A percentile compares a stretch with the other conserved stretches of the same genome.
phyloP scores from a whole-genome alignment of 108 stramenopile genomes.

The Epithemia pelagica region DNA sequence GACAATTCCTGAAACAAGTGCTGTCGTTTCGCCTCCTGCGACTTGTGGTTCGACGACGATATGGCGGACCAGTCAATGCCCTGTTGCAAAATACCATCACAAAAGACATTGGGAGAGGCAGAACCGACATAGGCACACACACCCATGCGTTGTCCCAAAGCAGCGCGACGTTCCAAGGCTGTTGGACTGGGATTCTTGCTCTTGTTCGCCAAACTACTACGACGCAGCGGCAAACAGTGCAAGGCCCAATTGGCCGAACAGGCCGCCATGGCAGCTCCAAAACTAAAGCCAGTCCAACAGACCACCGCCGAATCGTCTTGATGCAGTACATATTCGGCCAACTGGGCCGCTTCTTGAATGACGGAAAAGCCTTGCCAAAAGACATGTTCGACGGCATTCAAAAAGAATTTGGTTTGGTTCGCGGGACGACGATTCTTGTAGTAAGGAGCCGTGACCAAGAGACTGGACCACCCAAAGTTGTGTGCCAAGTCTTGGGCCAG shows the following conservation, averaged over 20 bases:
- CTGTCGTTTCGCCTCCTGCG: neutral
- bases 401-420: conserved; percentile 14
- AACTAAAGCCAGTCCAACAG: conserved; percentile 18
- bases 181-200: no score
- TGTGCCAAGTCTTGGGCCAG: conserved; percentile 16
- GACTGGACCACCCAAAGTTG: conserved; percentile 15
- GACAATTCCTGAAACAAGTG: neutral
- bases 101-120: conserved; percentile 7
- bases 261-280: conserved; percentile 19
- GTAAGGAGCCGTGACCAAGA: conserved; percentile 21
- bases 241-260: neutral
- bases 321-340: conserved; percentile 9
- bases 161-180: no score
- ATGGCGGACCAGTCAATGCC: conserved; percentile 16
- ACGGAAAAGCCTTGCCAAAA: conserved; percentile 7
- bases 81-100: conserved; percentile 6
- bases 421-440: conserved; percentile 16
- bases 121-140: conserved; percentile 10
- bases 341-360: conserved; percentile 8
- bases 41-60: neutral
- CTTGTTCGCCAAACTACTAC: no score
- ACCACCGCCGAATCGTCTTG: neutral
- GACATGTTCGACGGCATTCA: conserved; percentile 6
- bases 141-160: conserved; percentile 6
- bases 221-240: conserved; percentile 10